These are phyloP conservation scores for Fusarium sp. DNA, from an alignment of 2,329 filamentous ascomycete species.

Conservation along the genomic window DNA sequence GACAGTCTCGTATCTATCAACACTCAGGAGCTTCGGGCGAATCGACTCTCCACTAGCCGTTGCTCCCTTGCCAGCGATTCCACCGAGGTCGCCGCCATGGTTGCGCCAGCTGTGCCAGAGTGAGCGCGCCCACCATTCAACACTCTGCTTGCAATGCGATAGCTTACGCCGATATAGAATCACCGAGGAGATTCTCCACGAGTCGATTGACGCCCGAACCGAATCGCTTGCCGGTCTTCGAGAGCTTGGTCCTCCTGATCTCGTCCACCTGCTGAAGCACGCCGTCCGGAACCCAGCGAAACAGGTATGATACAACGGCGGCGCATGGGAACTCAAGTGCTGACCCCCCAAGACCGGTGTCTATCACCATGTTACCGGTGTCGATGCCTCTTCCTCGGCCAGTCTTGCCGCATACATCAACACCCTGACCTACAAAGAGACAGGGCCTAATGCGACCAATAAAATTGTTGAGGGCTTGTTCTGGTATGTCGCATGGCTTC, in stretches of 20 bases:
- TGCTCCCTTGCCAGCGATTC: conserved; percentile 19
- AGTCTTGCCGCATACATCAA: conserved; percentile 99
- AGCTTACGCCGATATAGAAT: conserved; percentile 69
- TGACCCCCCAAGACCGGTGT: conserved; percentile 76
- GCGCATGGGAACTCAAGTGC: conserved; percentile 29
- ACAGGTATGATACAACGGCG: conserved; percentile 56
- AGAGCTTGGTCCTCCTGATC: conserved; percentile 94
- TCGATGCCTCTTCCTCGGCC: conserved; percentile 96
- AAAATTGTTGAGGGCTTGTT: conserved; percentile 96
- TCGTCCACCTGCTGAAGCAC: conserved; percentile 93
- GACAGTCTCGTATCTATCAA: conserved; percentile 3
- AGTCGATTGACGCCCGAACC: conserved; percentile 91
- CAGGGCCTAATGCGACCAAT: conserved; percentile 75
- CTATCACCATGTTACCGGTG: conserved; percentile 97
- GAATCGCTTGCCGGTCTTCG: conserved; percentile 87
- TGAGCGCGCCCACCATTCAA: conserved; percentile 55
- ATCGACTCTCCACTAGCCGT: not conserved
- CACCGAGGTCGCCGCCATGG: conserved; percentile 63
- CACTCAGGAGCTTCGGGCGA: conserved; percentile 6
- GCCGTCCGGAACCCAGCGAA: conserved; percentile 67
- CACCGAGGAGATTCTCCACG: conserved; percentile 91
- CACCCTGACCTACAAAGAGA: conserved; percentile 90
- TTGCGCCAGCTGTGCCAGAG: conserved; percentile 82
- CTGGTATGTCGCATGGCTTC: conserved; percentile 70
- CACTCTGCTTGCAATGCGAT: conserved; percentile 9